Percentiles rank a stretch among this genome's conserved stretches.
phyloP scores from a whole-genome alignment of 2,329 filamentous ascomycete species.

The Xylaria sp. region DNA sequence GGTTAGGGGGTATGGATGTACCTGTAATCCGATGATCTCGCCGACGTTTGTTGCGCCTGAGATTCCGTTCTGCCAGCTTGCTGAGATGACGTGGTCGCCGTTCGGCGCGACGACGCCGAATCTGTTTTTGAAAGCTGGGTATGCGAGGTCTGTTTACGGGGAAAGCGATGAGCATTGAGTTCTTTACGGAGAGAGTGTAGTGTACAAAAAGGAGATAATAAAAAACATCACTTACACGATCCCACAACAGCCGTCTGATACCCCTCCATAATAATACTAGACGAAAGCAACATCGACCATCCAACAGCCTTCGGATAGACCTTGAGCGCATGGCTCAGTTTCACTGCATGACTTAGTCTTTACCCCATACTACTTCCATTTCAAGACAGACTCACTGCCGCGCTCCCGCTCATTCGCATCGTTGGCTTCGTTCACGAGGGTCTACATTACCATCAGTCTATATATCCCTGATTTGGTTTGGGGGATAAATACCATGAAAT shows the following conservation, averaged over 20 bases:
- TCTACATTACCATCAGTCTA: constrained; percentile 15
- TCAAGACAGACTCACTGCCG: constrained; percentile 18
- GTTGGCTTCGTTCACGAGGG: constrained; percentile 33
- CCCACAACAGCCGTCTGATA: constrained; percentile 30
- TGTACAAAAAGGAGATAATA: not conserved
- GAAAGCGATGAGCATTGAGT: constrained; percentile 3
- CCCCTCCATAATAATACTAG: constrained; percentile 37
- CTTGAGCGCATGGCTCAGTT: constrained; percentile 35
- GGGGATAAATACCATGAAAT: constrained; percentile 28
- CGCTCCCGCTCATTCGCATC: constrained; percentile 39
- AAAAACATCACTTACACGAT: constrained; percentile 23
- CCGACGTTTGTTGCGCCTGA: constrained; percentile 41
- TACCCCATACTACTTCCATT: not conserved
- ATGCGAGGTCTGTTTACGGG: constrained; percentile 34
- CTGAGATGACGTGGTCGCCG: constrained; percentile 38
- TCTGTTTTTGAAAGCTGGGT: constrained; percentile 31
- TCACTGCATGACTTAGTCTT: constrained; percentile 22
- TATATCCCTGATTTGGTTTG: no score
- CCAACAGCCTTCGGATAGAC: constrained; percentile 41
- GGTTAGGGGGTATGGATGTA: constrained; percentile 16
- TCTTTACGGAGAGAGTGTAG: not conserved
- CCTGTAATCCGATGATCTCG: constrained; percentile 42
- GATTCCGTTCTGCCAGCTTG: constrained; percentile 45
- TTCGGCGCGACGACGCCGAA: constrained; percentile 32
- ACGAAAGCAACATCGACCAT: constrained; percentile 40